These are phyloP conservation scores for Sclerospora graminicola DNA, from an alignment of 352 stramenopile species.

Conservation along the genomic window DNA sequence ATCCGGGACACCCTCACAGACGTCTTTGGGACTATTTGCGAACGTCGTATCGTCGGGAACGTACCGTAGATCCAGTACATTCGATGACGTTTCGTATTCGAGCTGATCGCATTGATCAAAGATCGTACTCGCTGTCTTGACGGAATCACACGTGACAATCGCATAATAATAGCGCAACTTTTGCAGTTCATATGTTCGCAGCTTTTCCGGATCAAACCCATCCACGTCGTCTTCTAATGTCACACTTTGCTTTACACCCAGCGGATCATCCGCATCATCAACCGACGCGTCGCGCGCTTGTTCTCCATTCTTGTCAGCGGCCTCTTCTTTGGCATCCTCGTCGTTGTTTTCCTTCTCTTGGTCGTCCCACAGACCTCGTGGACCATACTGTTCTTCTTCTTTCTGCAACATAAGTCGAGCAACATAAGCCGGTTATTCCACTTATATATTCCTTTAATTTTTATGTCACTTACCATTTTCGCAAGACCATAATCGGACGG, in stretches of 20 bases:
- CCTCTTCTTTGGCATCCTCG: slow-evolving; percentile 10
- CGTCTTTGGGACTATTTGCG: slow-evolving; percentile 80
- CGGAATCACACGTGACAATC: slow-evolving; percentile 89
- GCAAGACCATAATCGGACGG: slow-evolving; percentile 92
- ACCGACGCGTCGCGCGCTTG: slow-evolving; percentile 12
- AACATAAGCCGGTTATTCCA: slow-evolving; percentile 1
- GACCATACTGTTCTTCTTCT: slow-evolving; percentile 69
- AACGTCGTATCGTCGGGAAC: slow-evolving; percentile 89
- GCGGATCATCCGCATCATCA: slow-evolving; percentile 63
- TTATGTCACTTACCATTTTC: slow-evolving; percentile 67
- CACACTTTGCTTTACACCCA: slow-evolving; percentile 56
- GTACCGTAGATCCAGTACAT: slow-evolving; percentile 91
- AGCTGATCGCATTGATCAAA: slow-evolving; percentile 95
- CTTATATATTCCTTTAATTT: background rate
- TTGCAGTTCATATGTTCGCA: slow-evolving; percentile 94
- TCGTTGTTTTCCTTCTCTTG: slow-evolving; percentile 24
- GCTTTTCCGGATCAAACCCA: slow-evolving; percentile 90
- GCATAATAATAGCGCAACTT: slow-evolving; percentile 99
- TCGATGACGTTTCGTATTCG: slow-evolving; percentile 95
- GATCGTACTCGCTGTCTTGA: slow-evolving; percentile 86
- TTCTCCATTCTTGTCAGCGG: slow-evolving; percentile 21
- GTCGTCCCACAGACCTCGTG: slow-evolving; percentile 50
- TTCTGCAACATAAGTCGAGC: slow-evolving; percentile 26
- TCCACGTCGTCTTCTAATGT: slow-evolving; percentile 38
- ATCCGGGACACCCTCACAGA: slow-evolving; percentile 73